Percentiles rank a stretch among this genome's conserved stretches.
These are phyloP conservation scores for Pleodorina starrii DNA, from an alignment of 139 green algal genomes.

Conservation along the genomic window DNA sequence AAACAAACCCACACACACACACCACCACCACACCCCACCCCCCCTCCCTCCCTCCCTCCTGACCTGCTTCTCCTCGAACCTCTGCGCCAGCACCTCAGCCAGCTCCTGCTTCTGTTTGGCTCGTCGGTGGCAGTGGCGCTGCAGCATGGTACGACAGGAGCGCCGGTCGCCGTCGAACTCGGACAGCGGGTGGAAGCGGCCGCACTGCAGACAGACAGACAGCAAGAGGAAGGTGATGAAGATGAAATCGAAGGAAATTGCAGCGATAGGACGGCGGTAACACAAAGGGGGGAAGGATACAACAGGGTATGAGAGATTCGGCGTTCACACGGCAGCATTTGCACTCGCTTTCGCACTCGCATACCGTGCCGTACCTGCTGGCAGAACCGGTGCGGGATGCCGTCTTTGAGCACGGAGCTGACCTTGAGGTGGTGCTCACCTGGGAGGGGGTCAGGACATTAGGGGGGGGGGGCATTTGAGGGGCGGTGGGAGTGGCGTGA, in stretches of 20 bases:
- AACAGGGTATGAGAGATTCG: too few relatives aligned
- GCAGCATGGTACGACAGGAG: constrained; percentile 72
- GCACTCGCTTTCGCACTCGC: too few relatives aligned
- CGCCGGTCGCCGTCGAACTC: constrained; percentile 86
- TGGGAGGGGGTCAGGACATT: background rate
- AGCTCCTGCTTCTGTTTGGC: constrained; percentile 54
- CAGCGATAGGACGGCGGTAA: too few relatives aligned
- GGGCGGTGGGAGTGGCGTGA: background rate
- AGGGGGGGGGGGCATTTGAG: background rate
- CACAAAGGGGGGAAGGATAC: too few relatives aligned
- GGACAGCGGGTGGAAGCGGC: constrained; percentile 79
- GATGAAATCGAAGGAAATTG: too few relatives aligned
- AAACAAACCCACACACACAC: too few relatives aligned
- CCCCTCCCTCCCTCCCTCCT: background rate
- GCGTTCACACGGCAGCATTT: too few relatives aligned
- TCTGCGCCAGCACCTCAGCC: constrained; percentile 41
- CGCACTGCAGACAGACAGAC: constrained; percentile 65
- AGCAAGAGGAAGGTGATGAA: background rate
- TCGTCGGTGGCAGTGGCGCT: constrained; percentile 45
- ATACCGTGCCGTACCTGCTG: too few relatives aligned
- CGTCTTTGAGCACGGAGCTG: constrained; percentile 59
- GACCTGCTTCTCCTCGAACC: constrained; percentile 40
- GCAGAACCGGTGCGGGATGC: constrained; percentile 76
- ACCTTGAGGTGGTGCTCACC: constrained; percentile 74
- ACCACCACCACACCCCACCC: too few relatives aligned